These are phyloP conservation scores for Globisporangium parvum DNA, from an alignment of 352 stramenopile species.

Conservation along the genomic window DNA sequence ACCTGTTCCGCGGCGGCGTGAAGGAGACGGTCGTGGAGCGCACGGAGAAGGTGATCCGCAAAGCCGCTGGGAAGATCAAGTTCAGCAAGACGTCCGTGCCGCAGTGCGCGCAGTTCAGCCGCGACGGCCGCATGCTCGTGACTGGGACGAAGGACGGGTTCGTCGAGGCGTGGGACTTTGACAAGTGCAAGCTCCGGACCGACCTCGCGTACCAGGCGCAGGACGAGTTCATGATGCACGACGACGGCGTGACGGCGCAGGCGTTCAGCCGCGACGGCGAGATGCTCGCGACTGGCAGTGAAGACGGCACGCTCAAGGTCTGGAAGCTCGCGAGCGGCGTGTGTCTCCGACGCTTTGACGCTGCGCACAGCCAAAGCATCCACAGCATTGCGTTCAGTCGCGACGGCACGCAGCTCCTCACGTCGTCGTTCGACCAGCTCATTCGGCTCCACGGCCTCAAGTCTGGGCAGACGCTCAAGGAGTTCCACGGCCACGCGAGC, in stretches of 20 bases:
- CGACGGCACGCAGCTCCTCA: conserved; percentile 89
- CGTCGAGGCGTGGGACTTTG: conserved; percentile 92
- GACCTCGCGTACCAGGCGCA: conserved; percentile 91
- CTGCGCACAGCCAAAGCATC: conserved; percentile 73
- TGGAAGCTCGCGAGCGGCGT: conserved; percentile 90
- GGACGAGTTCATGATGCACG: conserved; percentile 93
- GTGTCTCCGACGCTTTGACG: conserved; percentile 87
- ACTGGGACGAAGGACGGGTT: conserved; percentile 94
- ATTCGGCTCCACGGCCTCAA: conserved; percentile 92
- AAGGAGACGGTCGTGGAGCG: conserved; percentile 56
- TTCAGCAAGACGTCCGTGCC: conserved; percentile 82
- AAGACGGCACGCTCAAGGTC: conserved; percentile 87
- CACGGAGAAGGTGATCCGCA: conserved; percentile 55
- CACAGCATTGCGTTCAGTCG: conserved; percentile 88
- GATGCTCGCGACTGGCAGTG: conserved; percentile 84
- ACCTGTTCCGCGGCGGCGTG: conserved; percentile 69
- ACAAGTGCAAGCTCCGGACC: conserved; percentile 86
- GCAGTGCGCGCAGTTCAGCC: conserved; percentile 84
- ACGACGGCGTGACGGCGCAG: conserved; percentile 79
- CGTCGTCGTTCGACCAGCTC: conserved; percentile 84
- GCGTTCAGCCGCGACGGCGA: conserved; percentile 84
- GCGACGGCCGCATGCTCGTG: conserved; percentile 84
- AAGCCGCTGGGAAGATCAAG: conserved; percentile 81
- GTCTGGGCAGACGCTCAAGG: conserved; percentile 89
- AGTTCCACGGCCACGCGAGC: conserved; percentile 90